These are phyloP conservation scores for Cercospora zeae-maydis DNA, from an alignment of 2,329 filamentous ascomycete species.

Conservation along the genomic window DNA sequence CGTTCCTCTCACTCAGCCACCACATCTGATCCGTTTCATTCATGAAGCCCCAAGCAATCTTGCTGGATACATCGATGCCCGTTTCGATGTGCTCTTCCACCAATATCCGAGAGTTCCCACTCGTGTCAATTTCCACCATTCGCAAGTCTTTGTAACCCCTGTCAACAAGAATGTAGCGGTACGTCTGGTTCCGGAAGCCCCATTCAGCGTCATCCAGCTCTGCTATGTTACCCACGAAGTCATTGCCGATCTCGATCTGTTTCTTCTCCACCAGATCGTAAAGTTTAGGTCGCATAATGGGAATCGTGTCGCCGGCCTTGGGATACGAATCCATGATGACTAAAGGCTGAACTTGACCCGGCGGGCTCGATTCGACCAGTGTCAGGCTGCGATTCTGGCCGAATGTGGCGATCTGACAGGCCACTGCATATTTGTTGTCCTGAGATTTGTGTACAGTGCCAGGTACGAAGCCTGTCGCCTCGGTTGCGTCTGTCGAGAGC, in stretches of 20 bases:
- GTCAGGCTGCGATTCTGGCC: conserved; percentile 6
- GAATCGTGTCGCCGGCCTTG: conserved; percentile 5
- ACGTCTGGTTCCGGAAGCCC: background rate
- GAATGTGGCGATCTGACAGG: background rate
- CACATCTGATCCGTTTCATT: conserved; percentile 11
- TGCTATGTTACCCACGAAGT: background rate
- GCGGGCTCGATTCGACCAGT: conserved; percentile 6
- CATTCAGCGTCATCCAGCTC: background rate
- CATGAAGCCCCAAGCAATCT: conserved; percentile 7
- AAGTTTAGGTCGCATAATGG: background rate
- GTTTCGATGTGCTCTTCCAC: conserved; percentile 8
- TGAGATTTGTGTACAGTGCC: background rate
- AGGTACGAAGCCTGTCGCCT: background rate
- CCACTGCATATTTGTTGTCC: conserved; percentile 11
- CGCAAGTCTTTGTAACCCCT: background rate
- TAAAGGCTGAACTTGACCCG: background rate
- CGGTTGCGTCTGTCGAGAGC: background rate
- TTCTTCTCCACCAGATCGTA: conserved; percentile 12
- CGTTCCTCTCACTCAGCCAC: conserved; percentile 12
- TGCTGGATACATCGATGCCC: conserved; percentile 2
- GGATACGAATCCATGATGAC: background rate
- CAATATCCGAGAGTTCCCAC: background rate
- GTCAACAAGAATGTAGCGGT: conserved; percentile 5
- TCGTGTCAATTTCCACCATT: conserved; percentile 9
- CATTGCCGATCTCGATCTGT: background rate